A percentile compares a stretch with the other conserved stretches of the same genome.
phyloP scores from a whole-genome alignment of 1,284 basidiomycete species.

The Sporisorium graminicola region DNA sequence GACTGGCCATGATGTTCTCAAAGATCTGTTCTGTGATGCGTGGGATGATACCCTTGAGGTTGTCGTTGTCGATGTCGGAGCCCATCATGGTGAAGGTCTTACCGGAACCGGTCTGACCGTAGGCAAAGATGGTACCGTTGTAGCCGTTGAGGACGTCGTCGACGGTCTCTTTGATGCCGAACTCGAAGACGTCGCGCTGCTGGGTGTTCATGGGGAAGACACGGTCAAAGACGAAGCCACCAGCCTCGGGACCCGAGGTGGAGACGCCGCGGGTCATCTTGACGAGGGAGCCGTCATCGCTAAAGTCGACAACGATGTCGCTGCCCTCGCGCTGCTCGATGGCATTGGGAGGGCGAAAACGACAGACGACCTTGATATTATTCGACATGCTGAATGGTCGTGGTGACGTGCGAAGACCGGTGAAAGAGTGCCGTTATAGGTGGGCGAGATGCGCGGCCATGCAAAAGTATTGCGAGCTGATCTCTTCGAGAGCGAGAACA shows the following conservation, averaged over 20 bases:
- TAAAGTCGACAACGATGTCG: slow-evolving; percentile 91
- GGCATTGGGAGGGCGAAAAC: slow-evolving; percentile 92
- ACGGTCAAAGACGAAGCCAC: slow-evolving; percentile 96
- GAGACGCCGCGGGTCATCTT: slow-evolving; percentile 71
- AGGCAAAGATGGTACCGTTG: slow-evolving; percentile 90
- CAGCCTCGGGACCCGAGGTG: slow-evolving; percentile 72
- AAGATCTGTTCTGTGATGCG: slow-evolving; percentile 99
- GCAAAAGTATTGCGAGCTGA: background rate
- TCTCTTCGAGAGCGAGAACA: background rate
- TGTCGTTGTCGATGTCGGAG: slow-evolving; percentile 88
- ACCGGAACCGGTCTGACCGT: slow-evolving; percentile 92
- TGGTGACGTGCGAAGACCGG: background rate
- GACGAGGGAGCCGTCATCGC: slow-evolving; percentile 83
- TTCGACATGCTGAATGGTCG: slow-evolving; percentile 50
- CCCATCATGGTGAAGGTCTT: slow-evolving; percentile 74
- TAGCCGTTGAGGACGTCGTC: slow-evolving; percentile 94
- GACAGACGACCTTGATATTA: slow-evolving; percentile 67
- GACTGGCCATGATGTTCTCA: slow-evolving; percentile 94
- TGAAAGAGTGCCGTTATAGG: background rate
- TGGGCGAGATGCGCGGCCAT: background rate
- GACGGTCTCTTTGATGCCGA: slow-evolving; percentile 88
- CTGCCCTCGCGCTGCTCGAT: slow-evolving; percentile 89
- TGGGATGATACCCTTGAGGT: slow-evolving; percentile 90
- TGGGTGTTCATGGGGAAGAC: slow-evolving; percentile 93
- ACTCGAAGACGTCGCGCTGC: slow-evolving; percentile 97